Conservation (phyloP, 2,329 filamentous ascomycete genomes). For the Neonectria coccinea region DNA sequence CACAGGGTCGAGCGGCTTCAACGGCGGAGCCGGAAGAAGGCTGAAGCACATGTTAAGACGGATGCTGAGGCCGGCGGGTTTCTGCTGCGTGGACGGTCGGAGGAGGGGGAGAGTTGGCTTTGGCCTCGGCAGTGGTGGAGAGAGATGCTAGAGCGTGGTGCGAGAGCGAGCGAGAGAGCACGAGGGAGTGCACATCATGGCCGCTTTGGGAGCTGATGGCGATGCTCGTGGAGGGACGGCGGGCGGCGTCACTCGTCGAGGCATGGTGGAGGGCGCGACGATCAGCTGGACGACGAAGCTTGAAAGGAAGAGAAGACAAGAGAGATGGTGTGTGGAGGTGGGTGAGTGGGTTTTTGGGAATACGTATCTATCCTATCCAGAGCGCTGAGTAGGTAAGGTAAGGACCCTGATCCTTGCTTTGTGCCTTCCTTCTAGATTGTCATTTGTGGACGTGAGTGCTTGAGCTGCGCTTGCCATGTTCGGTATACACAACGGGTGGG, state of each 20-base stretch:
- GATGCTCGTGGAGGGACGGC: slow-evolving; percentile 21
- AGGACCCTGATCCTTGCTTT: slow-evolving; percentile 2
- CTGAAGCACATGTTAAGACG: slow-evolving; percentile 33
- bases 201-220: slow-evolving; percentile 10
- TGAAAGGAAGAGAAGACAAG: not conserved
- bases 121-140: slow-evolving; percentile 22
- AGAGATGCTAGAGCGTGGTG: slow-evolving; percentile 1
- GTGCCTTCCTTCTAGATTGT: not conserved
- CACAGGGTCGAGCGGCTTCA: slow-evolving; percentile 31
- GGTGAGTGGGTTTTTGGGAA: slow-evolving; percentile 4
- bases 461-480: not conserved
- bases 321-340: slow-evolving; percentile 1
- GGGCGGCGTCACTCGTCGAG: slow-evolving; percentile 20
- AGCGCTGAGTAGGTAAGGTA: slow-evolving; percentile 6
- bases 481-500: not conserved
- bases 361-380: not conserved
- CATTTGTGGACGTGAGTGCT: not conserved
- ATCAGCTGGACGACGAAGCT: slow-evolving; percentile 35
- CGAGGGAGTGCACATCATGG: slow-evolving; percentile 15
- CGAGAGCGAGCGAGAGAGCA: not conserved
- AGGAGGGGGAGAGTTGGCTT: slow-evolving; percentile 7
- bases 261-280: slow-evolving; percentile 24
- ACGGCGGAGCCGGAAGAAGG: slow-evolving; percentile 2
- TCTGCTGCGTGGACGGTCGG: not conserved
- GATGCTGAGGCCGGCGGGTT: not conserved